Evolutionary conservation across 805 yeast species (phyloP).

Genomic region (Schwanniomyces yamadae): DNA sequence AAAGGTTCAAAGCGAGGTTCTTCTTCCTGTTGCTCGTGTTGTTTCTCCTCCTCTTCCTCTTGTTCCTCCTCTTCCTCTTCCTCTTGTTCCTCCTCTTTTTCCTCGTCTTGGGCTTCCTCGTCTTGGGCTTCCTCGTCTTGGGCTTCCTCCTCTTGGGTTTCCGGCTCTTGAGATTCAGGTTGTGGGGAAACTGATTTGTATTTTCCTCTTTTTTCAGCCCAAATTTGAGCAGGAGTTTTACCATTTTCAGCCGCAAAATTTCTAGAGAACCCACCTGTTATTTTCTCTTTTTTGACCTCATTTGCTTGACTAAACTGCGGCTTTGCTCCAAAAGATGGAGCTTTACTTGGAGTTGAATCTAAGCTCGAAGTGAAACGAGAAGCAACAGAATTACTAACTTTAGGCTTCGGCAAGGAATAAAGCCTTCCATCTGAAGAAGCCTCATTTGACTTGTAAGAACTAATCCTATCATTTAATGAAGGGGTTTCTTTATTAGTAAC

Average conservation of each 20-base stretch:
- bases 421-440: slow-evolving; percentile 47
- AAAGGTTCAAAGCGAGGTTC: no score
- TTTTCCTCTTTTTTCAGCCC: slow-evolving; percentile 90
- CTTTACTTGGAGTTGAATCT: slow-evolving; percentile 16
- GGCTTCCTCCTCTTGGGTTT: slow-evolving; percentile 9
- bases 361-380: slow-evolving; percentile 44
- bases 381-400: slow-evolving; percentile 49
- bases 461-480: slow-evolving; percentile 44
- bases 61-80: slow-evolving; percentile 15
- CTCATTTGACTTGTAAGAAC: slow-evolving; percentile 39
- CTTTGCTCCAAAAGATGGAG: slow-evolving; percentile 34
- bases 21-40: slow-evolving; percentile 7
- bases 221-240: slow-evolving; percentile 89
- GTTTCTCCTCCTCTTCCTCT: slow-evolving; percentile 10
- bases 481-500: slow-evolving; percentile 36
- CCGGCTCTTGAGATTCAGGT: slow-evolving; percentile 10
- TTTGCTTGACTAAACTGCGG: slow-evolving; percentile 34
- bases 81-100: slow-evolving; percentile 4
- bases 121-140: slow-evolving; percentile 2
- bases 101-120: slow-evolving; percentile 7
- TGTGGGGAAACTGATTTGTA: slow-evolving; percentile 44
- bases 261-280: slow-evolving; percentile 58
- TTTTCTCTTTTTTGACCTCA: slow-evolving; percentile 40
- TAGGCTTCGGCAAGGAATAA: slow-evolving; percentile 64
- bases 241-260: slow-evolving; percentile 70